phyloP scores from a whole-genome alignment of 1,284 basidiomycete species.

The Omphalotus olearius region DNA sequence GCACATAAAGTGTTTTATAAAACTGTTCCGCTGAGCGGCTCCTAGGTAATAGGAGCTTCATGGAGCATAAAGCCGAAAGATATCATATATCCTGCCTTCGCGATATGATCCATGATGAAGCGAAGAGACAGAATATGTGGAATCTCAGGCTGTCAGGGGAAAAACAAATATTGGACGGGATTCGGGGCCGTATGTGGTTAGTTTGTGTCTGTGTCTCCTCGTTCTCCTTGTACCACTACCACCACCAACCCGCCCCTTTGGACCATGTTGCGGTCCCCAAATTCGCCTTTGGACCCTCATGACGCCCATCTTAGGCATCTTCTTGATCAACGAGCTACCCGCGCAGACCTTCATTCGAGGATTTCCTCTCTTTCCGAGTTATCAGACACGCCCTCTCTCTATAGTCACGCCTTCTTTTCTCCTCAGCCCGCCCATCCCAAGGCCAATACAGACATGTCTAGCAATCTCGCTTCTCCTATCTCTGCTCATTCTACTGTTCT shows the following conservation, averaged over 20 bases:
- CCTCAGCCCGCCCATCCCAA: constrained; percentile 30
- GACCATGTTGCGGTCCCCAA: constrained; percentile 29
- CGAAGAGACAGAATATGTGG: too few relatives aligned
- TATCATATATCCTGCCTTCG: too few relatives aligned
- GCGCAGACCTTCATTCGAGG: constrained; percentile 42
- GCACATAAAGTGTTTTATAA: too few relatives aligned
- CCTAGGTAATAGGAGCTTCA: too few relatives aligned
- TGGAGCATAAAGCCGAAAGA: too few relatives aligned
- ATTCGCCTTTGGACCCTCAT: constrained; percentile 29
- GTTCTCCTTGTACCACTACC: constrained; percentile 12
- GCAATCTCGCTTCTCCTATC: constrained; percentile 16
- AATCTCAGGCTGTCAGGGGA: too few relatives aligned
- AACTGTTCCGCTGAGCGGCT: too few relatives aligned
- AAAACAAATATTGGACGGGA: neutral
- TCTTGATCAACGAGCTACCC: constrained; percentile 51
- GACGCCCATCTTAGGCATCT: constrained; percentile 47
- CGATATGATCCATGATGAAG: too few relatives aligned
- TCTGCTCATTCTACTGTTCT: constrained; percentile 2
- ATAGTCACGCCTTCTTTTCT: constrained; percentile 55
- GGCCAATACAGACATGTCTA: constrained; percentile 22
- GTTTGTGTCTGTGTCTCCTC: neutral
- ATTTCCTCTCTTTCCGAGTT: constrained; percentile 52
- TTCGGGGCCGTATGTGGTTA: neutral
- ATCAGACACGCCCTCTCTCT: constrained; percentile 65
- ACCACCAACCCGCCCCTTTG: neutral